phyloP scores from a whole-genome alignment of 306 rosid genomes.

The Myrica gale region DNA sequence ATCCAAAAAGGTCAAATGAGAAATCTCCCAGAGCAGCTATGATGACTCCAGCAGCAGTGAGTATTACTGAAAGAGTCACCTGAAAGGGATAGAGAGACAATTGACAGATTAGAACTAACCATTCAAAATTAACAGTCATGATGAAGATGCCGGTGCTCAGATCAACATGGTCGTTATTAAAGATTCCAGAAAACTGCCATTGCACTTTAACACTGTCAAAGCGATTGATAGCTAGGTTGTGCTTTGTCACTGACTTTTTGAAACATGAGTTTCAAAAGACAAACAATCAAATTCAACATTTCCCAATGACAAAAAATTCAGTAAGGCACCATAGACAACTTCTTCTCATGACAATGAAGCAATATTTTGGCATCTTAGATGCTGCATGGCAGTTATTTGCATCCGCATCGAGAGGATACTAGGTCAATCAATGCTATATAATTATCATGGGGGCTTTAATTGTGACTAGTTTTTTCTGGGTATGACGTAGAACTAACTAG shows the following conservation, averaged over 20 bases:
- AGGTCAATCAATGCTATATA: too few relatives aligned
- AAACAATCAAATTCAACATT: not conserved
- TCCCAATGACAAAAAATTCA: not conserved
- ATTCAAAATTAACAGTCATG: conserved; percentile 17
- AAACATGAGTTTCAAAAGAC: not conserved
- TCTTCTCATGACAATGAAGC: not conserved
- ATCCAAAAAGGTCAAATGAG: conserved; percentile 87
- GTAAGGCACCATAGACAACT: not conserved
- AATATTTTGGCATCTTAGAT: not conserved
- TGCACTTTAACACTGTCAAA: conserved; percentile 20
- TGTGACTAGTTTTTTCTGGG: not conserved
- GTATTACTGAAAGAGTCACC: conserved; percentile 75
- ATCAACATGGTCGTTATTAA: conserved; percentile 11
- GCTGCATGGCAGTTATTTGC: too few relatives aligned
- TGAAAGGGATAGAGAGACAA: conserved; percentile 38
- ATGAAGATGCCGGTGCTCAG: conserved; percentile 14
- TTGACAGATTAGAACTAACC: conserved; percentile 14
- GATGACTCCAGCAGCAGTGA: conserved; percentile 84
- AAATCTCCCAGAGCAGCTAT: conserved; percentile 92
- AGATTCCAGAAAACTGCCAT: conserved; percentile 8
- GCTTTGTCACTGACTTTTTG: conserved; percentile 14
- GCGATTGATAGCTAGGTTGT: conserved; percentile 5
- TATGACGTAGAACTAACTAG: not conserved
- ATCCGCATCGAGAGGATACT: too few relatives aligned
- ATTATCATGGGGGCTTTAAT: too few relatives aligned